A percentile compares a stretch with the other conserved stretches of the same genome.
Conservation (phyloP, 495 filamentous ascomycete genomes). For the Aspergillus bridgeri region DNA sequence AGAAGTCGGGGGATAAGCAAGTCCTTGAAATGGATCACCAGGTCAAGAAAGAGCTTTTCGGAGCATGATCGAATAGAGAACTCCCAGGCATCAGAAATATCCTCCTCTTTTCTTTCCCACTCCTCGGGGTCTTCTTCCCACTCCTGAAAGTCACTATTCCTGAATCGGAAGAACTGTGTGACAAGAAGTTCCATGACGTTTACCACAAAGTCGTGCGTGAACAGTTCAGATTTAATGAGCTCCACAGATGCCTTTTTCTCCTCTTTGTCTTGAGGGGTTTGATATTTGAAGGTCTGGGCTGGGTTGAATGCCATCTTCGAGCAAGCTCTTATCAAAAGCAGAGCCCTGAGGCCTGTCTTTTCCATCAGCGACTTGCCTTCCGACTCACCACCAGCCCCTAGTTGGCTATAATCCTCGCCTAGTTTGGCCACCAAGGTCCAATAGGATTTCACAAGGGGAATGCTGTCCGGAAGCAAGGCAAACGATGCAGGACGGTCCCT, state of each 20-base stretch:
- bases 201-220: conserved; percentile 68
- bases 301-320: conserved; percentile 79
- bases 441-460: conserved; percentile 71
- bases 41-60: conserved; percentile 89
- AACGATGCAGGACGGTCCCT: conserved; percentile 73
- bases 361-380: conserved; percentile 62
- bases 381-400: conserved; percentile 47
- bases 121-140: conserved; percentile 93
- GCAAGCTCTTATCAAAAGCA: conserved; percentile 80
- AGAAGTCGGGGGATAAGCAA: conserved; percentile 72
- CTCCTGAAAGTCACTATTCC: conserved; percentile 75
- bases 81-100: conserved; percentile 74
- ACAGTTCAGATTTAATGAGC: conserved; percentile 63
- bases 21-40: conserved; percentile 81
- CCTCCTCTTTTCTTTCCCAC: conserved; percentile 85
- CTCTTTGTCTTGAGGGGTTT: conserved; percentile 63
- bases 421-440: conserved; percentile 76
- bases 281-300: conserved; percentile 75
- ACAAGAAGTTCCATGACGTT: conserved; percentile 81
- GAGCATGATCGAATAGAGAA: conserved; percentile 86
- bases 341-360: conserved; percentile 71
- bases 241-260: conserved; percentile 63
- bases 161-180: conserved; percentile 83
- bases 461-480: conserved; percentile 70
- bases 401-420: conserved; percentile 62